Percentiles rank a stretch among this genome's conserved stretches.
phyloP scores from a whole-genome alignment of 805 yeast species.

The Candida ponderosae region DNA sequence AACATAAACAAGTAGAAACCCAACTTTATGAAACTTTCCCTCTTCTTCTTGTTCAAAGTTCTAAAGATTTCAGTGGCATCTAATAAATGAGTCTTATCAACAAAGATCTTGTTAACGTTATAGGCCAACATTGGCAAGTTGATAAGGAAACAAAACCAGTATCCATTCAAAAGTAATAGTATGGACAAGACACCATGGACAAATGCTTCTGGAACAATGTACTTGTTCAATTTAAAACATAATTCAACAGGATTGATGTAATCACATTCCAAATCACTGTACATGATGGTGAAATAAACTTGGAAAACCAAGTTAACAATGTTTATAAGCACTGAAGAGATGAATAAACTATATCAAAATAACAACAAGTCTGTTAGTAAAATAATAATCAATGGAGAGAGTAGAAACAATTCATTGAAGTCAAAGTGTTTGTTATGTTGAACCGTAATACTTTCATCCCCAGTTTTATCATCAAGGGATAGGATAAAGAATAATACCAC shows the following conservation, averaged over 20 bases:
- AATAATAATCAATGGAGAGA: no score
- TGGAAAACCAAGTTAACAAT: conserved; percentile 85
- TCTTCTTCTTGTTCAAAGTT: conserved; percentile 87
- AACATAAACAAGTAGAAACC: conserved; percentile 88
- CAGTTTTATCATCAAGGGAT: no score
- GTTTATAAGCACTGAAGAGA: conserved; percentile 74
- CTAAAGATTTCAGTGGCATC: conserved; percentile 98
- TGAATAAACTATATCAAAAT: conserved; percentile 40
- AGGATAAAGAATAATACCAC: no score
- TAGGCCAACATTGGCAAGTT: conserved; percentile 79
- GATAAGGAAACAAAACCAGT: conserved; percentile 83
- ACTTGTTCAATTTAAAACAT: conserved; percentile 85
- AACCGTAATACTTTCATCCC: no score
- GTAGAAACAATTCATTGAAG: no score
- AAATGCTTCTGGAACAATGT: conserved; percentile 85
- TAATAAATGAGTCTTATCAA: conserved; percentile 68
- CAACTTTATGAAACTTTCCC: conserved; percentile 82
- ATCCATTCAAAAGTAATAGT: conserved; percentile 76
- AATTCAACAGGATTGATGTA: conserved; percentile 96
- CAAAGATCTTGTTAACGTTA: conserved; percentile 69
- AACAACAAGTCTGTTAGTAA: no score
- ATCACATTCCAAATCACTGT: conserved; percentile 91
- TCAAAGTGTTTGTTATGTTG: no score
- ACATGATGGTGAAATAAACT: conserved; percentile 92
- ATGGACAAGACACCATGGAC: conserved; percentile 66